Percentiles rank a stretch among this genome's conserved stretches.
phyloP scores from a whole-genome alignment of 108 stramenopile genomes.

The Parmales sp. region DNA sequence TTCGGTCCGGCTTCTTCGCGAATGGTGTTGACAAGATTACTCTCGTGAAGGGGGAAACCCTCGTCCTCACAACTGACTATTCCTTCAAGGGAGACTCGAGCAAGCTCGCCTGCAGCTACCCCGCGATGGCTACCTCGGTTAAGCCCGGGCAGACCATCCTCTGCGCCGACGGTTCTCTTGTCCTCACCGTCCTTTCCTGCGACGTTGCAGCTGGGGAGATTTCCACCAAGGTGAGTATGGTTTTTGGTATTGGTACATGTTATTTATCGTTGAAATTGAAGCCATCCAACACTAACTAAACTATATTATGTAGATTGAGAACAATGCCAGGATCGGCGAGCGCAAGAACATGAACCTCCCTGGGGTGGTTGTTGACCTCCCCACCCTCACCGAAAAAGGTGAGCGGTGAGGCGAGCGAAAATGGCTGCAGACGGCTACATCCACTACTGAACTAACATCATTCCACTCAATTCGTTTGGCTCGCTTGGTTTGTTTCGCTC shows the following conservation, averaged over 20 bases:
- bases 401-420: too few relatives aligned
- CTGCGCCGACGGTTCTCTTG: constrained; percentile 87
- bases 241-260: constrained; percentile 11
- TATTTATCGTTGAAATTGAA: constrained; percentile 24
- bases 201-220: constrained; percentile 47
- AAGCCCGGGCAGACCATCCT: constrained; percentile 79
- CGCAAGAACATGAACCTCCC: constrained; percentile 99
- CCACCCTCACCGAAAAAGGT: constrained; percentile 88
- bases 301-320: too few relatives aligned
- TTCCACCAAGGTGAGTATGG: too few relatives aligned
- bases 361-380: constrained; percentile 90
- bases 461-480: constrained; percentile 8
- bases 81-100: constrained; percentile 61
- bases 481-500: background rate
- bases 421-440: too few relatives aligned
- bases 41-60: constrained; percentile 41
- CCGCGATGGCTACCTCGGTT: constrained; percentile 67
- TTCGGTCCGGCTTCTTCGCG: constrained; percentile 72
- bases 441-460: too few relatives aligned
- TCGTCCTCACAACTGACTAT: constrained; percentile 71
- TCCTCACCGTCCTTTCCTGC: constrained; percentile 69
- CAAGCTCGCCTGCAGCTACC: constrained; percentile 89
- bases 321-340: constrained; percentile 74
- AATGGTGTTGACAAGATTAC: constrained; percentile 55
- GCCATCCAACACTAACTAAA: too few relatives aligned